Evolutionary conservation across 2,329 filamentous ascomycete genomes (phyloP), one percentile per base, ranked within the genome.

Genomic region (Hypoxylon sp.): DNA sequence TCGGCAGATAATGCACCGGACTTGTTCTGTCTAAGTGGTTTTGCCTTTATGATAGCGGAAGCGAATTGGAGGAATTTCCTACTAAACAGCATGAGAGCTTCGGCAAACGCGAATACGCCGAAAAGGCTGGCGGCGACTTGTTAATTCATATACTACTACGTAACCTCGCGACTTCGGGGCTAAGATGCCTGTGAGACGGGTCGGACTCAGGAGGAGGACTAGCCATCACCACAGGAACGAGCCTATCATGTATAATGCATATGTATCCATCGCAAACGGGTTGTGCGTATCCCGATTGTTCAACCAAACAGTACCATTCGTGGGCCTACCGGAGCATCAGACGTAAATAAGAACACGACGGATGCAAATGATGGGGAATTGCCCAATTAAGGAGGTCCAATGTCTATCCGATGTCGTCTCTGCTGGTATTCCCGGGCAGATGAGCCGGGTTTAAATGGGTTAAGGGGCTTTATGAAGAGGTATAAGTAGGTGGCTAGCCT

Each of bases 301-400:
- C 45, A 51, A 64, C 40, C 40, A 48, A 59, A 49, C 30, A 28
- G 4, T 33, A 24, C 26, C 16, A 49, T 38, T 50, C 40, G 46
- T 33, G 24, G 61, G 14, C 36, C 30, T 44, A 50, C 45, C 36
- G 50, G 44, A 26, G 54, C 50, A 28, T 59, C 18, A 54, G 22
- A 30, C 24, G 61, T 64, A 30, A 24, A 16, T 45, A 42, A 44
- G 36, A 30, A 22, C 11, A 24, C 20, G 12, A 28, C 22, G n/a
- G 26, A 49, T 45, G 54, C 24, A 57, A 16, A 11, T 38, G 56
- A 55, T 54, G 18, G 36, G 30, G 42, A 32, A 58, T 58, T 64
- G 53, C 5, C 57, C 61, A 64, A 67, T 67, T 36, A 64, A 32
- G 55, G 38, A n/a, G 24, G 54, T 11, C n/a, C n/a, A 51, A 12